phyloP scores from a whole-genome alignment of 192 early-diverging fungal genomes.

The Coemansia sp. region DNA sequence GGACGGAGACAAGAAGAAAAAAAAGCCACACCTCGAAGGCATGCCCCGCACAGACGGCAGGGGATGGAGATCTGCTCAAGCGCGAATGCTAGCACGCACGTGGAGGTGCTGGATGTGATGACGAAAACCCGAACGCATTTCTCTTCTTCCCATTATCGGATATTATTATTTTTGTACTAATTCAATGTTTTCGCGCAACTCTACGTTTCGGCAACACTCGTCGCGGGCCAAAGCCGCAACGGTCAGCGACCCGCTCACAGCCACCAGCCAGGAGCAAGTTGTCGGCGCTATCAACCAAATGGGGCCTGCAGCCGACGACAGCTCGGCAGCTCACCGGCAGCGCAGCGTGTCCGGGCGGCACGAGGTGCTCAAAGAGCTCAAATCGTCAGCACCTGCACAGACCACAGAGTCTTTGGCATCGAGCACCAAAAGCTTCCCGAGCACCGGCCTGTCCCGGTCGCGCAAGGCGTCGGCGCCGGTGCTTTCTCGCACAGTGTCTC shows the following conservation, averaged over 20 bases:
- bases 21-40: too few relatives aligned
- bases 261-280: conserved; percentile 1
- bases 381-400: not conserved
- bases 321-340: not conserved
- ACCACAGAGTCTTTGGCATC: not conserved
- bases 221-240: conserved; percentile 3
- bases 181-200: conserved; percentile 24
- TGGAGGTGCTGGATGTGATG: too few relatives aligned
- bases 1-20: too few relatives aligned
- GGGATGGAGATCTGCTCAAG: too few relatives aligned
- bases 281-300: conserved; percentile 25
- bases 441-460: conserved; percentile 33
- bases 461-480: conserved; percentile 12
- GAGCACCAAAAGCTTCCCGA: conserved; percentile 21
- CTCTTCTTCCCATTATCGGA: not conserved
- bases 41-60: too few relatives aligned
- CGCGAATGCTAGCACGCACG: too few relatives aligned
- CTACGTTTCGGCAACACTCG: conserved; percentile 2
- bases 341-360: conserved; percentile 15
- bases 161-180: not conserved
- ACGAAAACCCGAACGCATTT: too few relatives aligned
- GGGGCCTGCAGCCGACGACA: conserved; percentile 25
- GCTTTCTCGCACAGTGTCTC: too few relatives aligned
- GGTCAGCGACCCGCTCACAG: conserved; percentile 24
- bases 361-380: conserved; percentile 25